These are phyloP conservation scores for Hydnomerulius pinastri DNA, from an alignment of 768 basidiomycete species.

Conservation along the genomic window DNA sequence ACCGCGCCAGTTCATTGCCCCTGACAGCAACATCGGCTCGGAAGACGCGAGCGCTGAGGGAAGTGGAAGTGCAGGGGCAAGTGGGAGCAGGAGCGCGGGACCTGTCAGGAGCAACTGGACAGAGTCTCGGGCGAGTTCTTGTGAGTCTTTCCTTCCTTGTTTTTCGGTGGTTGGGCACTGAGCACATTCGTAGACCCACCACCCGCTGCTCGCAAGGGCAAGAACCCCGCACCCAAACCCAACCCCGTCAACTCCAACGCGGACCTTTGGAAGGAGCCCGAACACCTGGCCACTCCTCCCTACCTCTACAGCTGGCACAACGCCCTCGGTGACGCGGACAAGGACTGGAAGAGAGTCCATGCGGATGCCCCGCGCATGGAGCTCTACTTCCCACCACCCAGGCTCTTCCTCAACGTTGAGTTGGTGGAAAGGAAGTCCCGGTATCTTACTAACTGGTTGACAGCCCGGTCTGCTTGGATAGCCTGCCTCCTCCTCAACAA, in stretches of 20 bases:
- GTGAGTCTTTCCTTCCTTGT: neutral
- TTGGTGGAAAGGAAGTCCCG: neutral
- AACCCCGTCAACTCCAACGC: neutral
- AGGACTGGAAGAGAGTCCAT: neutral
- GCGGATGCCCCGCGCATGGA: neutral
- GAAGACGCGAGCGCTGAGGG: neutral
- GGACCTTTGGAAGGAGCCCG: neutral
- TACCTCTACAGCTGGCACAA: neutral
- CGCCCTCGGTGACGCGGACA: neutral
- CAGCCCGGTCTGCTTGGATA: neutral
- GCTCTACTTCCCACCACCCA: neutral
- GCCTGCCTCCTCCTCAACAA: no score
- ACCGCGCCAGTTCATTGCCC: neutral
- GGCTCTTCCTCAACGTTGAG: neutral
- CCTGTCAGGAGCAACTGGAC: neutral
- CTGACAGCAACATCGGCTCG: neutral
- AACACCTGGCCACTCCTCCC: neutral
- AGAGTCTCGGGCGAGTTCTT: neutral
- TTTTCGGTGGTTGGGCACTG: neutral
- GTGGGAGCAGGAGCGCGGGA: neutral
- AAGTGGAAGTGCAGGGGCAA: neutral
- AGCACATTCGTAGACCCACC: neutral
- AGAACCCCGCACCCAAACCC: neutral
- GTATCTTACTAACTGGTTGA: neutral
- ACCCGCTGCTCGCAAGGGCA: neutral